phyloP scores from a whole-genome alignment of 345 rosid genomes.

The Hibiscus mutabilis region DNA sequence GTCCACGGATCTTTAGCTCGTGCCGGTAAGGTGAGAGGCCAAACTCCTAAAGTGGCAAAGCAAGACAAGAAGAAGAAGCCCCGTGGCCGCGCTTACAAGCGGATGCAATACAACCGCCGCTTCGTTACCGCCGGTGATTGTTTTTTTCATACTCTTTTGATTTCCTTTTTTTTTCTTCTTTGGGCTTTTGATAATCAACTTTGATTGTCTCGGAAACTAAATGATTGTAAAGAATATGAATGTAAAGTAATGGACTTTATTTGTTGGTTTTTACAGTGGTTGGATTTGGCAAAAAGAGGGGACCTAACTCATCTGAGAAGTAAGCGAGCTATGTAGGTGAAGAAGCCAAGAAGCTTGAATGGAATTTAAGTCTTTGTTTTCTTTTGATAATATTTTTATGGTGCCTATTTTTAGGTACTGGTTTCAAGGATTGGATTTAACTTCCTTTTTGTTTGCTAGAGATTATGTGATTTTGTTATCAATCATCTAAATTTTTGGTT shows the following conservation, averaged over 20 bases:
- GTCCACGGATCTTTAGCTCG: conserved; percentile 71
- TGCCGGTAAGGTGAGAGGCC: conserved; percentile 91
- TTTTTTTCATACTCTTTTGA: not conserved
- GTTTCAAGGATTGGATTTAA: conserved; percentile 12
- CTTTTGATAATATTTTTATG: not conserved
- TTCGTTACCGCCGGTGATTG: conserved; percentile 63
- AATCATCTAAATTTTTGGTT: no score
- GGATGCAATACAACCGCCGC: conserved; percentile 89
- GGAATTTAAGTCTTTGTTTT: not conserved
- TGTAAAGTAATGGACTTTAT: not conserved
- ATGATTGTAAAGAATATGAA: not conserved
- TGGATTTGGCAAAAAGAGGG: conserved; percentile 92
- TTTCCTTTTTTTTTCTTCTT: no score
- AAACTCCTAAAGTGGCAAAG: conserved; percentile 79
- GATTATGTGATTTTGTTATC: not conserved
- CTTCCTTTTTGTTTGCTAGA: conserved; percentile 11
- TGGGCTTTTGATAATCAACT: no score
- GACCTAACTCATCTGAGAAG: conserved; percentile 94
- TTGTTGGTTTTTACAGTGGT: conserved; percentile 44
- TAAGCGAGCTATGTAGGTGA: conserved; percentile 21
- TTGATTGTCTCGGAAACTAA: no score
- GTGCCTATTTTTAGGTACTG: not conserved
- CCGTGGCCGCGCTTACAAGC: conserved; percentile 84
- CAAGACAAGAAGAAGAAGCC: conserved; percentile 97
- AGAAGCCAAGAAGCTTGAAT: conserved; percentile 1